Base-by-base conservation (phyloP, 2,329 filamentous ascomycete species). In the Fusarium fujikuroi region DNA sequence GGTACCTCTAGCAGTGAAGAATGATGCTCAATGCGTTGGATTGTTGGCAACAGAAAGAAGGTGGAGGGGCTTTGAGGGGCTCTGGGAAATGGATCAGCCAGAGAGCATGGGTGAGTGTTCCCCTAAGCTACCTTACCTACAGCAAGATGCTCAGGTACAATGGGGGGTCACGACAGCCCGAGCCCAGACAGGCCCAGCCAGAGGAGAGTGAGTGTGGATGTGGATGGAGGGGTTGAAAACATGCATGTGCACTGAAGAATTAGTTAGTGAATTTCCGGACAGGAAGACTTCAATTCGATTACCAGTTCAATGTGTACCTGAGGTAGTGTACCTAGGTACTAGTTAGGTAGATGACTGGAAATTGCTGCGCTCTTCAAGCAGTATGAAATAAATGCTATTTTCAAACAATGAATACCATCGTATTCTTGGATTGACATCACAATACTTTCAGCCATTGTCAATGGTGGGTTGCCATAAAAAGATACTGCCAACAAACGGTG, bases 101-200 rank as follows among this genome's bases (percentile, higher is more conserved):
- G 34, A 36, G 32, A 47, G 37, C 65, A 59, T 49, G 65, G 69
- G 43, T 44, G 70, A 62, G 44, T 72, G 21, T 34, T 34, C 54
- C 57, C 47, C 43, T 52, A 34, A 50, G 30, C 47, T 50, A 47
- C 44, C 10, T 11, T 14, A 32, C 32, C 32, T 32, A 30, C 30
- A 47, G 25, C 14, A 25, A 25, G 49, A 25, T 52, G 49, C 32
- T 34, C 49, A 52, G 32, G n/a, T 73, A 60, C 57, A 63, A 63
- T 63, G 69, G 68, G 65, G 53, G 69, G 68, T n/a, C 44, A 71
- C 57, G 44, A 66, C 28, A 44, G 46, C 52, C 40, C 30, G 15
- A 40, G 46, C 52, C 46, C 49, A 14, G 34, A 34, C 34, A 28
- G 34, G 50, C 34, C 50, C 15, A 25, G 32, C 30, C 47, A 23